phyloP scores from a whole-genome alignment of 2,329 filamentous ascomycete species.

The Aspergillus sp. region DNA sequence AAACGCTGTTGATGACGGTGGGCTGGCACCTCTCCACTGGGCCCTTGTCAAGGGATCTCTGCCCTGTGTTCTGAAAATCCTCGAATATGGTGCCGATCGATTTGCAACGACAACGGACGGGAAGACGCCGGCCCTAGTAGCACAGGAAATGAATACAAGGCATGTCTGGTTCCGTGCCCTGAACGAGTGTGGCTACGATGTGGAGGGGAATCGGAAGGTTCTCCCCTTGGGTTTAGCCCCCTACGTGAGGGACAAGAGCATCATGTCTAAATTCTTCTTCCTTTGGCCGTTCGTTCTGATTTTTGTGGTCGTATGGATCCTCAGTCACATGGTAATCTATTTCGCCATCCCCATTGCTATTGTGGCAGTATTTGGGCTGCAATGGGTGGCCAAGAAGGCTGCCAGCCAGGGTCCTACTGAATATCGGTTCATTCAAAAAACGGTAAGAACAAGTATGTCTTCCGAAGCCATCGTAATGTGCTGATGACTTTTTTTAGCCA shows the following conservation, averaged over 20 bases:
- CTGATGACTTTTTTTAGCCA: conserved; percentile 55
- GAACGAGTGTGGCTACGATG: conserved; percentile 78
- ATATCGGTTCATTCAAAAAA: conserved; percentile 87
- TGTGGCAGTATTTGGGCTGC: conserved; percentile 64
- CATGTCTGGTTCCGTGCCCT: conserved; percentile 80
- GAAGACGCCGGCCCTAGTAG: conserved; percentile 84
- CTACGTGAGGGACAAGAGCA: conserved; percentile 71
- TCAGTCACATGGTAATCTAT: conserved; percentile 73
- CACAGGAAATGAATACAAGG: conserved; percentile 84
- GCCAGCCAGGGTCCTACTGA: conserved; percentile 81
- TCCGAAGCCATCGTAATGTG: background rate
- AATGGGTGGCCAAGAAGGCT: conserved; percentile 74
- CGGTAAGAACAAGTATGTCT: conserved; percentile 54
- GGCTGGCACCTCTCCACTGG: conserved; percentile 95
- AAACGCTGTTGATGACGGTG: conserved; percentile 84
- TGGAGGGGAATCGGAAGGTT: conserved; percentile 69
- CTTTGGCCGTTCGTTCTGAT: conserved; percentile 81
- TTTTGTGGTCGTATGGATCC: conserved; percentile 67
- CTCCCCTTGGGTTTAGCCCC: conserved; percentile 73
- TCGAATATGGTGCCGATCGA: conserved; percentile 93
- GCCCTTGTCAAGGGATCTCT: conserved; percentile 90
- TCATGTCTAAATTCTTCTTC: conserved; percentile 85
- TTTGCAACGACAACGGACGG: conserved; percentile 87
- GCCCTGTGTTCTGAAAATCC: conserved; percentile 84
- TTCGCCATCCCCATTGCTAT: conserved; percentile 72